These are phyloP conservation scores for Oryza punctata DNA, from an alignment of 176 grass and related monocot genomes.

Conservation along the genomic window DNA sequence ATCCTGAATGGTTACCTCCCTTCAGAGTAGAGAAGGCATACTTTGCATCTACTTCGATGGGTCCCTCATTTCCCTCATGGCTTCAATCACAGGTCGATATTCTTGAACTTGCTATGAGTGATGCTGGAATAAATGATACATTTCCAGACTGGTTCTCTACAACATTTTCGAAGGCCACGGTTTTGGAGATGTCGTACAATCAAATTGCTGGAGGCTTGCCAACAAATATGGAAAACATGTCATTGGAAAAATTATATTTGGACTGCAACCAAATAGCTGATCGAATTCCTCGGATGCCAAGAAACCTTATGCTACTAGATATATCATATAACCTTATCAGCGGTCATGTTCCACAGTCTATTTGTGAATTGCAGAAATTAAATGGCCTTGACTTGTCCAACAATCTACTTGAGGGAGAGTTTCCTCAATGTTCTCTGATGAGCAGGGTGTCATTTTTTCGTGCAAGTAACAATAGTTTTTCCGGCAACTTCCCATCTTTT, in stretches of 20 bases:
- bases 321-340: slow-evolving; percentile 26
- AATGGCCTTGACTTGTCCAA: background rate
- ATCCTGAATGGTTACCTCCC: slow-evolving; percentile 32
- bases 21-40: background rate
- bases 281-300: background rate
- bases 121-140: background rate
- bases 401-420: slow-evolving; percentile 23
- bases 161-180: background rate
- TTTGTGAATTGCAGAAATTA: background rate
- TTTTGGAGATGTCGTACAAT: slow-evolving; percentile 34
- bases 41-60: slow-evolving; percentile 28
- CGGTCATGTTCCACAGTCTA: slow-evolving; percentile 35
- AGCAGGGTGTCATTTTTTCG: background rate
- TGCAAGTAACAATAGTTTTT: slow-evolving; percentile 34
- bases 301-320: background rate
- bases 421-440: background rate
- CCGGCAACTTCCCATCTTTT: slow-evolving; percentile 31
- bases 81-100: slow-evolving; percentile 9
- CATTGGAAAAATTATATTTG: background rate
- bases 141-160: slow-evolving; percentile 26
- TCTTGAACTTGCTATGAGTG: too few relatives aligned
- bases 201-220: slow-evolving; percentile 37
- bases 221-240: background rate
- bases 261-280: background rate
- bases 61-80: slow-evolving; percentile 33